Evolutionary conservation across 2,329 filamentous ascomycete species (phyloP), one percentile per base, ranked within the genome.

Genomic region (Paraconiothyrium sp.): DNA sequence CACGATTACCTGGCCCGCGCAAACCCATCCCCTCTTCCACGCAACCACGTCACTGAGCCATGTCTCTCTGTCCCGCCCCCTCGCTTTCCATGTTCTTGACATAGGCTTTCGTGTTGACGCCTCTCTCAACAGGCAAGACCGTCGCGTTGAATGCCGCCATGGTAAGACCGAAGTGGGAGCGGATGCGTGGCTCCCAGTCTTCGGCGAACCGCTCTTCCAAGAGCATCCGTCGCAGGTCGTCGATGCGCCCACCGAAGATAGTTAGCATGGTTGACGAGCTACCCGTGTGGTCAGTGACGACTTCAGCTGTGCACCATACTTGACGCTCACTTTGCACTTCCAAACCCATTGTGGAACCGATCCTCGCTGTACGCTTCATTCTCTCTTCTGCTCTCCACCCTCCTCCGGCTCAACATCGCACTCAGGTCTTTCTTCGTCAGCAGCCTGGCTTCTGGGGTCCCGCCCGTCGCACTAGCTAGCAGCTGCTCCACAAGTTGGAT

Each of bases 261-360:
- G 78, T 80, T 44, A 81, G 70, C 79, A 81, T 81, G 22, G 78
- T 81, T 1, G 78, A 78, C 9, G 78, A 80, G 59, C 78, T 81
- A 30, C 9, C 6, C 27, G 27, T 30, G 4, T 30, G 4, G 27
- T 30, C 27, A 30, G 27, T 30, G 6, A 30, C 27, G 4, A 30
- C 6, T 30, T 30, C 27, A 4, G 27, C 27, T 30, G 27, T 30
- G 6, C 27, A 30, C 6, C 27, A 1, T 30, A 7, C 20, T 20
- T 10, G 11, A 20, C n/a, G 67, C 74, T 62, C 66, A 77, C 76
- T 78, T 77, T 20, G 79, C 74, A 58, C 74, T 78, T n/a, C 79
- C 79, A 61, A 81, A 81, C 58, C 76, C 72, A 58, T 80, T 81
- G 58, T 80, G 78, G 60, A 76, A 76, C 27, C 72, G 65, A 48